Evolutionary conservation across 176 grass and related monocot species (phyloP).

Genomic region (Stipa capillata): DNA sequence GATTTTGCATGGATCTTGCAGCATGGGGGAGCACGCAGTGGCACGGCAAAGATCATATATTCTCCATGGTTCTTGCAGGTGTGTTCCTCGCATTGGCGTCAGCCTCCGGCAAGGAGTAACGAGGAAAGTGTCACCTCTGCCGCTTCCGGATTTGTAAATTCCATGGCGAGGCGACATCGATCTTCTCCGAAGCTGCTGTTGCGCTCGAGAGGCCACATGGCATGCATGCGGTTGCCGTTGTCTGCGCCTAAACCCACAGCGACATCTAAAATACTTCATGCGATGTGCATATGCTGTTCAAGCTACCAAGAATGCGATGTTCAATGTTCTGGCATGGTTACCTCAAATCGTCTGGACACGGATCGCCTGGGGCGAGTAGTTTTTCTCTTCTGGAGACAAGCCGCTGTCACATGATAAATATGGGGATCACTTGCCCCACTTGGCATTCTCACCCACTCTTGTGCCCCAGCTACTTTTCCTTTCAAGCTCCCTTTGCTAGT

Average conservation of each 20-base stretch:
- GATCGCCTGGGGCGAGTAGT: too few species aligned
- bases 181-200: slow-evolving; percentile 18
- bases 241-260: slow-evolving; percentile 30
- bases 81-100: background rate
- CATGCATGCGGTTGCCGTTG: background rate
- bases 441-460: background rate
- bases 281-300: slow-evolving; percentile 15
- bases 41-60: background rate
- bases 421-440: slow-evolving; percentile 8
- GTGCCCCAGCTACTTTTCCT: too few species aligned
- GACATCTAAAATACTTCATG: background rate
- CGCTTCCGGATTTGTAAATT: background rate
- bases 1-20: background rate
- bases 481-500: too few species aligned
- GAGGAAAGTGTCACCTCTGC: background rate
- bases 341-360: slow-evolving; percentile 29
- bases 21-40: background rate
- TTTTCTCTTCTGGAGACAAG: background rate
- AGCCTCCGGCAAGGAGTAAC: background rate
- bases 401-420: slow-evolving; percentile 22
- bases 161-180: background rate
- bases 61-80: background rate
- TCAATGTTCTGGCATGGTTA: slow-evolving; percentile 16
- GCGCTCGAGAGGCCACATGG: slow-evolving; percentile 13
- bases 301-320: too few species aligned